Percentiles rank a stretch among this genome's conserved stretches.
phyloP scores from a whole-genome alignment of 1,139 yeast species.

The Casaregolazyma suthepensis region DNA sequence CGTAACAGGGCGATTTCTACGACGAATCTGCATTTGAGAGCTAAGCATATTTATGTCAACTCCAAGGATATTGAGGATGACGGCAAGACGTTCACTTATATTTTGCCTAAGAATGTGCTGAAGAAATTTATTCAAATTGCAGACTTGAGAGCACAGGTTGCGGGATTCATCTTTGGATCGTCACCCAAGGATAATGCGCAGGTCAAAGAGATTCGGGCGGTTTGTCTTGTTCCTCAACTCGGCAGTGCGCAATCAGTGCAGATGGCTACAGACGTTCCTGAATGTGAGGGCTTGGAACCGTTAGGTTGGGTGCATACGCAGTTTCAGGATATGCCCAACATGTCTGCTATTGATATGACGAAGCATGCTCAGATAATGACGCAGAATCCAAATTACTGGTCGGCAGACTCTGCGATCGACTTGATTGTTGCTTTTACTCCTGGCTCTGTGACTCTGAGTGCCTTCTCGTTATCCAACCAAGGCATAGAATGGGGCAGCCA shows the following conservation, averaged over 20 bases:
- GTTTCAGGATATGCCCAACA: conserved; percentile 51
- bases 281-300: conserved; percentile 34
- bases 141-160: conserved; percentile 78
- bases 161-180: conserved; percentile 70
- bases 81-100: conserved; percentile 55
- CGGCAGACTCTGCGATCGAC: conserved; percentile 42
- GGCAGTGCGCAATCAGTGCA: conserved; percentile 67
- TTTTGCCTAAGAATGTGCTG: conserved; percentile 76
- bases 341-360: conserved; percentile 68
- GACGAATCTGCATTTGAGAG: conserved; percentile 62
- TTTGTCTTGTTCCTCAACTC: conserved; percentile 83
- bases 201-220: conserved; percentile 69
- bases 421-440: conserved; percentile 70
- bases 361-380: conserved; percentile 46
- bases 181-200: conserved; percentile 65
- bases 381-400: conserved; percentile 32
- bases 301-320: conserved; percentile 57
- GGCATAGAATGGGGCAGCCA: conserved; percentile 76
- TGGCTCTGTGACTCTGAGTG: conserved; percentile 76
- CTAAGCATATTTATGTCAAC: conserved; percentile 71
- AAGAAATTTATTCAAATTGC: conserved; percentile 74
- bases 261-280: conserved; percentile 48
- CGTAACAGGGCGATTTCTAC: conserved; percentile 79
- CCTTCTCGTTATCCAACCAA: conserved; percentile 52
- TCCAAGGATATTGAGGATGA: conserved; percentile 50